phyloP scores from a whole-genome alignment of 768 basidiomycete species.

The Tricholoma flavovirens region DNA sequence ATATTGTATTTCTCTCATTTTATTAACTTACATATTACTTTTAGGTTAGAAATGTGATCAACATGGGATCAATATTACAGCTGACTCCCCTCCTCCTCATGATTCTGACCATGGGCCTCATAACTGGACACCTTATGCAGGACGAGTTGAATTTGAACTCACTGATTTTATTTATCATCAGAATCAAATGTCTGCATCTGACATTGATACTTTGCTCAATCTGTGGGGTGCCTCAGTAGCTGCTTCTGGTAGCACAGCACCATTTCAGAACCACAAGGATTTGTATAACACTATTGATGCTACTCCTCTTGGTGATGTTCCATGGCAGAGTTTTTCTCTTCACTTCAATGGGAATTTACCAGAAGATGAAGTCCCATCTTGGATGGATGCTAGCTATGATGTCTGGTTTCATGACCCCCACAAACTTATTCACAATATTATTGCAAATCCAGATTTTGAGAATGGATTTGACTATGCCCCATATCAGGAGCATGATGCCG shows the following conservation, averaged over 20 bases:
- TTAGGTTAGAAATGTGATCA: neutral
- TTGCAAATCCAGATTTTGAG: constrained; percentile 29
- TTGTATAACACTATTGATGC: constrained; percentile 24
- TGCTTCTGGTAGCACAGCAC: constrained; percentile 7
- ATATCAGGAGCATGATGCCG: constrained; percentile 17
- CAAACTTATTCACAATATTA: constrained; percentile 16
- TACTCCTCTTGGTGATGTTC: constrained; percentile 13
- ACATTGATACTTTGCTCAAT: constrained; percentile 9
- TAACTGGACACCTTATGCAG: neutral
- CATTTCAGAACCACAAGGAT: constrained; percentile 19
- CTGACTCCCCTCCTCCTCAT: neutral
- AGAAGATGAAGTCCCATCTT: constrained; percentile 6
- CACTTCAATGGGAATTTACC: constrained; percentile 12
- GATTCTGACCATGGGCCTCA: neutral
- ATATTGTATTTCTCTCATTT: neutral
- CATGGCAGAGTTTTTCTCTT: constrained; percentile 10
- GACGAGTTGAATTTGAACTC: neutral
- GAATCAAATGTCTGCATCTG: neutral
- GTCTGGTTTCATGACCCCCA: neutral
- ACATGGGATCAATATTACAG: neutral
- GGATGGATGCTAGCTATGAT: neutral
- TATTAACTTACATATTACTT: neutral
- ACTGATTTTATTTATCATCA: neutral
- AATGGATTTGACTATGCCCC: constrained; percentile 26
- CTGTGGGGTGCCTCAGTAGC: constrained; percentile 13